Conservation (phyloP, 2,329 filamentous ascomycete genomes). For the Epichloe elymi region DNA sequence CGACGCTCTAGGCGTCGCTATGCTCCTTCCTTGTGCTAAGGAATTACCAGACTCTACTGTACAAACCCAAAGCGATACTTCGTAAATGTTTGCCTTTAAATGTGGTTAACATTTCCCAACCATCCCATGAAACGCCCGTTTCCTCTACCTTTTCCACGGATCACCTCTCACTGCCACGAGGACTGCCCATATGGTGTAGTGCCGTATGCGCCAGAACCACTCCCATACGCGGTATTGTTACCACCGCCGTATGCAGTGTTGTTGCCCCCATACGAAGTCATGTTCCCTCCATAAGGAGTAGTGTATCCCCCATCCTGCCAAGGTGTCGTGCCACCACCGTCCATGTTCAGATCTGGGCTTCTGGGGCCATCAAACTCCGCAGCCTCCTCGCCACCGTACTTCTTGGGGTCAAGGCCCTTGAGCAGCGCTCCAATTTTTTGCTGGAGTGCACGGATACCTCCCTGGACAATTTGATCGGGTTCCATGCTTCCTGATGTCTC, state of each 20-base stretch:
- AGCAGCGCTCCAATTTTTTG: slow-evolving; percentile 78
- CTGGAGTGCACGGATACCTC: slow-evolving; percentile 80
- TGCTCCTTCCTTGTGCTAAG: neutral
- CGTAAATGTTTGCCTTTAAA: neutral
- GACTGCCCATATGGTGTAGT: slow-evolving; percentile 33
- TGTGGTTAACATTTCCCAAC: neutral
- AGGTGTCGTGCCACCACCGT: slow-evolving; percentile 39
- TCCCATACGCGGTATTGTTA: slow-evolving; percentile 54
- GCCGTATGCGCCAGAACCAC: slow-evolving; percentile 31
- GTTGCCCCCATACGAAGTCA: slow-evolving; percentile 50
- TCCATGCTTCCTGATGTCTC: slow-evolving; percentile 81
- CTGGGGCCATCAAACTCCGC: slow-evolving; percentile 50
- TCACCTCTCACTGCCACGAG: slow-evolving; percentile 30
- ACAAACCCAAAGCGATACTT: slow-evolving; percentile 1
- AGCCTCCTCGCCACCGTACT: slow-evolving; percentile 42
- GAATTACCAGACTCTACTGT: slow-evolving; percentile 1
- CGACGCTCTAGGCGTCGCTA: neutral
- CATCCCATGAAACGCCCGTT: slow-evolving; percentile 4
- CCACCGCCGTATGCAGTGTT: slow-evolving; percentile 57
- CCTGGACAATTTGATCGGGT: slow-evolving; percentile 77
- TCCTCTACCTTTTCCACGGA: neutral
- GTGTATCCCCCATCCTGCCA: slow-evolving; percentile 55
- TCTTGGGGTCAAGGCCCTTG: slow-evolving; percentile 34
- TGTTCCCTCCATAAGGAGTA: slow-evolving; percentile 49
- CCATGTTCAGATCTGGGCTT: slow-evolving; percentile 51